phyloP scores from a whole-genome alignment of 164 flowering plant species.

The Echeveria elegans region DNA sequence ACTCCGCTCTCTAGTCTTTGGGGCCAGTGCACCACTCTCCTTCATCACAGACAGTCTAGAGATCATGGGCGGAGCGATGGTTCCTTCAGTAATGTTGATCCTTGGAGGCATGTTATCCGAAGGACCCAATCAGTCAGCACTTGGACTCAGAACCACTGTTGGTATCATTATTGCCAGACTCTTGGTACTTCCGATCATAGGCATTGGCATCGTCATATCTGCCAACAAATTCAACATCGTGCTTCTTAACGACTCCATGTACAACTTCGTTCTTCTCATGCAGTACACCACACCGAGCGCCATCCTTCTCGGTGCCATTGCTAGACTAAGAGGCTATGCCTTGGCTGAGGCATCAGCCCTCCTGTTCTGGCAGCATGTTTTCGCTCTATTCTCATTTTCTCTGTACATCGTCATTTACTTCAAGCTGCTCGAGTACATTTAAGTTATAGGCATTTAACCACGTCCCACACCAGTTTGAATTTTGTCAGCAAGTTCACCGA shows the following conservation, averaged over 20 bases:
- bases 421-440: conserved; percentile 34
- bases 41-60: conserved; percentile 48
- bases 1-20: conserved; percentile 48
- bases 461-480: too few species aligned
- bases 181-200: conserved; percentile 68
- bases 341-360: conserved; percentile 83
- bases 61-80: conserved; percentile 37
- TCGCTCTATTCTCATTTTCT: conserved; percentile 62
- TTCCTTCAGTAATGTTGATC: conserved; percentile 44
- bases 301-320: conserved; percentile 84
- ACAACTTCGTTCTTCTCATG: conserved; percentile 58
- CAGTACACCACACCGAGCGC: conserved; percentile 89
- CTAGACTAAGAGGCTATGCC: conserved; percentile 86
- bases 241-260: conserved; percentile 53
- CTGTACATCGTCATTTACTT: conserved; percentile 58
- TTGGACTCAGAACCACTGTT: conserved; percentile 32
- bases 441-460: conserved; percentile 10
- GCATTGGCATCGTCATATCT: conserved; percentile 52
- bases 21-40: conserved; percentile 60
- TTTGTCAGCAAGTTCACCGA: background rate
- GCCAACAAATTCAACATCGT: conserved; percentile 50
- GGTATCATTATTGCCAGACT: conserved; percentile 41
- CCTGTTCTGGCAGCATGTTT: conserved; percentile 87
- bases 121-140: conserved; percentile 34
- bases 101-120: conserved; percentile 46